A percentile compares a stretch with the other conserved stretches of the same genome.
phyloP scores from a whole-genome alignment of 768 basidiomycete genomes.

The Termitomyces sp. region DNA sequence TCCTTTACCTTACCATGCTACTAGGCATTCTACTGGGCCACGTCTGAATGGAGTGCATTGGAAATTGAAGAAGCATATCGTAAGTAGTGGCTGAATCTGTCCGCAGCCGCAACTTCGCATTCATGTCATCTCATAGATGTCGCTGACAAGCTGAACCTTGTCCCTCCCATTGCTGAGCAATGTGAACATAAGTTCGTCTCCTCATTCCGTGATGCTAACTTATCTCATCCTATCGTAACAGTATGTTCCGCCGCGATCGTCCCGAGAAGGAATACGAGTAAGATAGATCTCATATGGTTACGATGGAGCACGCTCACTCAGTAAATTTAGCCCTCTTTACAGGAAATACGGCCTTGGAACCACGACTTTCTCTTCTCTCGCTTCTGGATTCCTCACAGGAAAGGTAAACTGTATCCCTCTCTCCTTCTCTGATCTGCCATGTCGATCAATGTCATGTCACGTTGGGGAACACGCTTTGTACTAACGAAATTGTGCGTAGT shows the following conservation, averaged over 20 bases:
- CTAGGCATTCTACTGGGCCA: conserved; percentile 67
- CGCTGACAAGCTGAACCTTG: conserved; percentile 59
- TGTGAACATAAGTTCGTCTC: conserved; percentile 56
- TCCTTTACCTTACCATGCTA: not conserved
- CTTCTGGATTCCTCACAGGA: conserved; percentile 69
- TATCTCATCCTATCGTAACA: conserved; percentile 20
- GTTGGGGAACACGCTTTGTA: not conserved
- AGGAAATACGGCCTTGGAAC: conserved; percentile 62
- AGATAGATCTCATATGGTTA: not conserved
- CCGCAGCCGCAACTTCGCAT: not conserved
- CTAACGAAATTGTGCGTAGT: conserved; percentile 27
- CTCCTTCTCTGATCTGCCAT: not conserved
- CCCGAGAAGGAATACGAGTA: conserved; percentile 76
- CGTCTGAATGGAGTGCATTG: conserved; percentile 62
- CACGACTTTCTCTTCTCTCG: conserved; percentile 74
- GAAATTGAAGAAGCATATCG: conserved; percentile 56
- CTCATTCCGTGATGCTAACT: not conserved
- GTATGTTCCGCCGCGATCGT: conserved; percentile 72
- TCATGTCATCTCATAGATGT: conserved; percentile 37
- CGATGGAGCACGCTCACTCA: not conserved
- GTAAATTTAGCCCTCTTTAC: conserved; percentile 45
- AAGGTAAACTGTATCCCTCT: conserved; percentile 37
- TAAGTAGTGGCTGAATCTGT: conserved; percentile 16
- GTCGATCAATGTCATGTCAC: too few relatives aligned
- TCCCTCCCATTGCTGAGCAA: conserved; percentile 73